Evolutionary conservation across 2,329 filamentous ascomycete species (phyloP).

Genomic region (Ploettnerulaceae sp.): DNA sequence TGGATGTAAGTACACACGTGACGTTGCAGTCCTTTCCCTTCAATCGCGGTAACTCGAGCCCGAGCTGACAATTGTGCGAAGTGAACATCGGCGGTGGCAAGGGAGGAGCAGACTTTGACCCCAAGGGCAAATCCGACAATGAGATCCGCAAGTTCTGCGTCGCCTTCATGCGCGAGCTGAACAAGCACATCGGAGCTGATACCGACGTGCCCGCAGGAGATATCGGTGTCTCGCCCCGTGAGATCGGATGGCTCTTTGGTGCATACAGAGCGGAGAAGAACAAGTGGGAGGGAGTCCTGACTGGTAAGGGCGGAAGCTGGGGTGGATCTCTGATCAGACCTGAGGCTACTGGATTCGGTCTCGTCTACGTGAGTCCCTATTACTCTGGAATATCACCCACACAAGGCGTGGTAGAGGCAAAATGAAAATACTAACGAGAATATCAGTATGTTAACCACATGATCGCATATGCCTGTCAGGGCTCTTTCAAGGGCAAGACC

Average conservation of each 20-base stretch:
- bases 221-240: slow-evolving; percentile 86
- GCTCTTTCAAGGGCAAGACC: slow-evolving; percentile 83
- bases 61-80: slow-evolving; percentile 32
- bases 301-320: slow-evolving; percentile 90
- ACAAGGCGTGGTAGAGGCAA: not conserved
- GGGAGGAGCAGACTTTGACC: slow-evolving; percentile 97
- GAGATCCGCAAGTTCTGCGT: slow-evolving; percentile 98
- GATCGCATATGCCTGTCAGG: slow-evolving; percentile 85
- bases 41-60: not conserved
- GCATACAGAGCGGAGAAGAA: slow-evolving; percentile 85
- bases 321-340: slow-evolving; percentile 91
- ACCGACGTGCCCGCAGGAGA: slow-evolving; percentile 96
- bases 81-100: slow-evolving; percentile 96
- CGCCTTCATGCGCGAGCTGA: slow-evolving; percentile 92
- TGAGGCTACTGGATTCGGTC: slow-evolving; percentile 93
- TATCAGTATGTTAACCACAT: slow-evolving; percentile 79
- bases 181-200: slow-evolving; percentile 92
- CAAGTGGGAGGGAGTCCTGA: slow-evolving; percentile 92
- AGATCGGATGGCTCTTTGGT: slow-evolving; percentile 94
- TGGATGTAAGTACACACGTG: slow-evolving; percentile 59
- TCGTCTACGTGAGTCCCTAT: slow-evolving; percentile 66
- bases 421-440: not conserved
- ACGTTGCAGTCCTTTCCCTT: not conserved
- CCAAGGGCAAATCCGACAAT: slow-evolving; percentile 95
- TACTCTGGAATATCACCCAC: not conserved